Percentiles rank a stretch among this genome's conserved stretches.
Conservation (phyloP, 108 stramenopile genomes). For the Nitzschia sp. region DNA sequence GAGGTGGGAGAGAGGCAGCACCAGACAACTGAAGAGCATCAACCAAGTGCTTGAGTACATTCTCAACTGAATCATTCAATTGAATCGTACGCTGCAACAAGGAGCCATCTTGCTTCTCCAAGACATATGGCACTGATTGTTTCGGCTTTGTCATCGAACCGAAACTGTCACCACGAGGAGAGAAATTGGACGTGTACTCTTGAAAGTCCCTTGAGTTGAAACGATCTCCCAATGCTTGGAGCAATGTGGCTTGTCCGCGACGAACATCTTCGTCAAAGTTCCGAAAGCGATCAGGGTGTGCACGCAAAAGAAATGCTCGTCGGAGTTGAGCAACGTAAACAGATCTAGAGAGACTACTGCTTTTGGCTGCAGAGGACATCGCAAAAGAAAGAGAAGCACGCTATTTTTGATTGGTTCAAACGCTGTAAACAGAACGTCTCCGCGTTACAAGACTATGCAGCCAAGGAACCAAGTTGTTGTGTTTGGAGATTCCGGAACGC, state of each 20-base stretch:
- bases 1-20: slow-evolving; percentile 28
- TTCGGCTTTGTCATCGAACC: not conserved
- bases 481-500: too few species aligned
- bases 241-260: slow-evolving; percentile 59
- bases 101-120: slow-evolving; percentile 73
- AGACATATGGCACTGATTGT: slow-evolving; percentile 32
- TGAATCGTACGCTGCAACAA: slow-evolving; percentile 46
- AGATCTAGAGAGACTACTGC: slow-evolving; percentile 35
- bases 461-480: too few species aligned
- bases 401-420: too few species aligned
- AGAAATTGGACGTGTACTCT: slow-evolving; percentile 34
- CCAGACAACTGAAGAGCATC: slow-evolving; percentile 46
- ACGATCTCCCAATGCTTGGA: slow-evolving; percentile 64
- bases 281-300: slow-evolving; percentile 84
- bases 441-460: too few species aligned
- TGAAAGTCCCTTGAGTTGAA: slow-evolving; percentile 54
- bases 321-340: slow-evolving; percentile 66
- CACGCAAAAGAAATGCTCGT: slow-evolving; percentile 76
- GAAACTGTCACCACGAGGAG: not conserved
- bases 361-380: not conserved
- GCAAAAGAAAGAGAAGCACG: not conserved
- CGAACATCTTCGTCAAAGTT: slow-evolving; percentile 43
- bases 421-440: too few species aligned
- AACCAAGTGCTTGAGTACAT: slow-evolving; percentile 55
- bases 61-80: slow-evolving; percentile 51